A percentile compares a stretch with the other conserved stretches of the same genome.
These are phyloP conservation scores for Erodium texanum DNA, from an alignment of 441 rosid species.

Conservation along the genomic window DNA sequence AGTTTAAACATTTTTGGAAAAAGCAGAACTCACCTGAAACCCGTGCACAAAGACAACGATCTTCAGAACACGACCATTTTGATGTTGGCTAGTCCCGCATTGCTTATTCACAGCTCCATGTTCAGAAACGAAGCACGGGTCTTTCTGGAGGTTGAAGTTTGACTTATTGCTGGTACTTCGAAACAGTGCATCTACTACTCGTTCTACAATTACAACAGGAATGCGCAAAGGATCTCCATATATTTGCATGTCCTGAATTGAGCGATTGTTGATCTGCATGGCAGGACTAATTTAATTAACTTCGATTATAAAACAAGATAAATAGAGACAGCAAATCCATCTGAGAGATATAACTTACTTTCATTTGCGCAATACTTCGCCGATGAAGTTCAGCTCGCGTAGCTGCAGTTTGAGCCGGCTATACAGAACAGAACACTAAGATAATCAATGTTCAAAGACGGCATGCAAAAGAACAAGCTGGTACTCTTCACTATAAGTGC, in stretches of 20 bases:
- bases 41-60: constrained; percentile 91
- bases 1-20: not conserved
- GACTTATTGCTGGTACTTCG: constrained; percentile 69
- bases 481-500: constrained; percentile 2
- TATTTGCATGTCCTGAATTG: constrained; percentile 83
- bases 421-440: constrained; percentile 20
- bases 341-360: constrained; percentile 34
- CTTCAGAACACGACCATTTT: constrained; percentile 51
- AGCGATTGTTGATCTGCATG: constrained; percentile 70
- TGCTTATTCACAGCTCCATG: constrained; percentile 27
- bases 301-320: not conserved
- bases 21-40: constrained; percentile 62
- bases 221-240: constrained; percentile 69
- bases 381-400: constrained; percentile 93
- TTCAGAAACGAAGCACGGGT: not conserved
- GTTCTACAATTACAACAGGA: constrained; percentile 76
- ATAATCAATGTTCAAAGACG: constrained; percentile 20
- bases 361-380: constrained; percentile 91
- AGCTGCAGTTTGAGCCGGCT: constrained; percentile 75
- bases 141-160: constrained; percentile 34
- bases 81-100: constrained; percentile 19
- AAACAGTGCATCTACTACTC: constrained; percentile 60
- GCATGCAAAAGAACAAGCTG: constrained; percentile 3
- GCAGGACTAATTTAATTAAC: constrained; percentile 9
- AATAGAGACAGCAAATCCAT: not conserved